phyloP scores from a whole-genome alignment of 192 early-diverging fungal species.

The Podila clonocystis region DNA sequence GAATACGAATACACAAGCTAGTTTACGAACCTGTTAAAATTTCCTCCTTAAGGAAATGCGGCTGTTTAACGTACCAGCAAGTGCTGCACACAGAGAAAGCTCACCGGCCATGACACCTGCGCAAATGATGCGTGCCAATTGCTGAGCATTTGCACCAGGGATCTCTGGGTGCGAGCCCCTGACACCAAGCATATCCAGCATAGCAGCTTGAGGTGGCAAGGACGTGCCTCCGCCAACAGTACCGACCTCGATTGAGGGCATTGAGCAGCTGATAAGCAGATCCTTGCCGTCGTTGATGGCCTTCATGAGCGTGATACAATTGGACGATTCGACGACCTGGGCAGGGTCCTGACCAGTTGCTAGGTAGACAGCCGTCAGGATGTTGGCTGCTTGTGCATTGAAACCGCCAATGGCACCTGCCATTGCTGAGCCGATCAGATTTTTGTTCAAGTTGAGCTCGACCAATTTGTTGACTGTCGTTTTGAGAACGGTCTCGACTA shows the following conservation, averaged over 20 bases:
- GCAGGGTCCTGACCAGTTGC: slow-evolving; percentile 97
- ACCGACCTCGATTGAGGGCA: slow-evolving; percentile 95
- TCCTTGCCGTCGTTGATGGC: slow-evolving; percentile 79
- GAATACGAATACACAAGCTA: no score
- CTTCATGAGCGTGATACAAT: slow-evolving; percentile 95
- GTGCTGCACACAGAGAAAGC: slow-evolving; percentile 83
- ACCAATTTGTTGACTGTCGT: slow-evolving; percentile 83
- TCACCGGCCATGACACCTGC: slow-evolving; percentile 95
- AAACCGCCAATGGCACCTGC: slow-evolving; percentile 91
- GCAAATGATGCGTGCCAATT: slow-evolving; percentile 85
- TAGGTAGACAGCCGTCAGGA: slow-evolving; percentile 87
- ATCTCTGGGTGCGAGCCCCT: slow-evolving; percentile 78
- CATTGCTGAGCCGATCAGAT: slow-evolving; percentile 94
- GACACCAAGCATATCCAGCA: slow-evolving; percentile 90
- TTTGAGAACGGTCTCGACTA: slow-evolving; percentile 87
- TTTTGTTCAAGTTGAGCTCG: slow-evolving; percentile 86
- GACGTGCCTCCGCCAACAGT: slow-evolving; percentile 94
- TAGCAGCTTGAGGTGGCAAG: slow-evolving; percentile 84
- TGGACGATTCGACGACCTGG: slow-evolving; percentile 93
- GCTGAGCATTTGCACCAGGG: slow-evolving; percentile 88
- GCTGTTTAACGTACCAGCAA: no score
- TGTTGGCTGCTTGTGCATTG: slow-evolving; percentile 96
- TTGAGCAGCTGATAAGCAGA: slow-evolving; percentile 88
- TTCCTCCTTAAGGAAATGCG: no score
- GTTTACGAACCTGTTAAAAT: no score